Percentiles rank a stretch among this genome's conserved stretches.
Evolutionary conservation across 306 rosid species (phyloP).

Genomic region (Pterocarpus santalinus): DNA sequence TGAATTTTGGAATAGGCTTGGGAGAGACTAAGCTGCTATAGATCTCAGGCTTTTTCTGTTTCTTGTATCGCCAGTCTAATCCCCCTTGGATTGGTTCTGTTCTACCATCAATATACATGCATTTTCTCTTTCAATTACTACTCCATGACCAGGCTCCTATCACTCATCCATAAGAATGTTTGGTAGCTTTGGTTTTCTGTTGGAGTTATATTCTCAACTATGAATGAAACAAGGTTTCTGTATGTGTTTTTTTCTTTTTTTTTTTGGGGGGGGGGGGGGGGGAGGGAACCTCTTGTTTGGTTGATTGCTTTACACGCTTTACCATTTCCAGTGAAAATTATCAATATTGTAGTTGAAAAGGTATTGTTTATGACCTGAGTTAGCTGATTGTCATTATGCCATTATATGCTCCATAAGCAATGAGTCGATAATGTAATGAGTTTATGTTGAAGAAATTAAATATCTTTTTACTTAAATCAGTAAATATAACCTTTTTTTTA

Average conservation of each 20-base stretch:
- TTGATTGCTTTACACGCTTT: constrained; percentile 2
- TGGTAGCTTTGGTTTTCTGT: constrained; percentile 23
- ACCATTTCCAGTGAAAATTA: constrained; percentile 7
- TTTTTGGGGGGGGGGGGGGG: too few relatives aligned
- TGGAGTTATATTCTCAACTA: constrained; percentile 21
- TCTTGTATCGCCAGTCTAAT: too few relatives aligned
- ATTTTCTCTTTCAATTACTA: too few relatives aligned
- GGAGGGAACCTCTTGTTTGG: constrained; percentile 19
- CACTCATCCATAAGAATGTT: not conserved
- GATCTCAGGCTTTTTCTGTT: too few relatives aligned
- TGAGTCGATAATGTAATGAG: not conserved
- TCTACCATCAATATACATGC: too few relatives aligned
- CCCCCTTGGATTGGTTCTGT: too few relatives aligned
- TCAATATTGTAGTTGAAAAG: constrained; percentile 6
- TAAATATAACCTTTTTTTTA: constrained; percentile 10
- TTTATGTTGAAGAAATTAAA: constrained; percentile 27
- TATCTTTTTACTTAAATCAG: constrained; percentile 34
- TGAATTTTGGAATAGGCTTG: too few relatives aligned
- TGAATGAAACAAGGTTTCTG: constrained; percentile 2
- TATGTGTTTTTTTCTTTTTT: not conserved
- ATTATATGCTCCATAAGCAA: constrained; percentile 9
- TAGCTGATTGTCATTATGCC: constrained; percentile 6
- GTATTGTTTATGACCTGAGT: constrained; percentile 1
- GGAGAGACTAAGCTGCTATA: too few relatives aligned
- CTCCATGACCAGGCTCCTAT: not conserved